Conservation (phyloP, 768 basidiomycete species). For the Collybia nuda region DNA sequence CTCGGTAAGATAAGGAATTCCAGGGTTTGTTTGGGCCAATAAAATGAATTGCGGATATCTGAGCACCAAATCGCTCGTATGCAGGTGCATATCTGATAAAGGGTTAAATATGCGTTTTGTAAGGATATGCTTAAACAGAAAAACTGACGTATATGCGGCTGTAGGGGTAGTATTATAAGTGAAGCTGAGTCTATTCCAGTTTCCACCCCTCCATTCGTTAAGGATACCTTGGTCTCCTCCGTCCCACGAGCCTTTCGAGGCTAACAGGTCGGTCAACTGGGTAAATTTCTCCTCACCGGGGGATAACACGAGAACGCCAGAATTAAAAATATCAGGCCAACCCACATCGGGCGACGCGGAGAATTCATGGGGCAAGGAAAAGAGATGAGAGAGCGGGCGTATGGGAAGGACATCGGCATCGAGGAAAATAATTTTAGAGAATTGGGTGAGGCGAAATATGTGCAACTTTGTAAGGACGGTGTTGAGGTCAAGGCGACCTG, state of each 20-base stretch:
- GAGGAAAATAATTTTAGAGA: slow-evolving; percentile 83
- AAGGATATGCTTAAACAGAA: slow-evolving; percentile 18
- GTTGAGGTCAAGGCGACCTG: slow-evolving; percentile 92
- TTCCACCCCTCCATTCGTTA: slow-evolving; percentile 86
- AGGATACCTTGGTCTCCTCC: slow-evolving; percentile 98
- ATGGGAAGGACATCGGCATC: slow-evolving; percentile 91
- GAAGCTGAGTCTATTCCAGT: slow-evolving; percentile 96
- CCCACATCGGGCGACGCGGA: slow-evolving; percentile 96
- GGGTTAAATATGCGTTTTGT: slow-evolving; percentile 18
- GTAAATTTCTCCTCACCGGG: slow-evolving; percentile 84
- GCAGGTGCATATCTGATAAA: slow-evolving; percentile 87
- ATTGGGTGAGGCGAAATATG: slow-evolving; percentile 88
- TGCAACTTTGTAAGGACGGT: slow-evolving; percentile 96
- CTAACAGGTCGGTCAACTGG: slow-evolving; percentile 67
- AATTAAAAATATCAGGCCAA: slow-evolving; percentile 99
- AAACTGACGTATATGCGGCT: slow-evolving; percentile 89
- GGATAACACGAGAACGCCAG: slow-evolving; percentile 86
- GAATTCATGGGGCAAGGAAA: slow-evolving; percentile 78
- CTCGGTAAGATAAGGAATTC: slow-evolving; percentile 70
- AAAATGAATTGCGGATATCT: slow-evolving; percentile 88
- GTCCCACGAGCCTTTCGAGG: slow-evolving; percentile 87
- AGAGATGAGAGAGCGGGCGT: slow-evolving; percentile 90
- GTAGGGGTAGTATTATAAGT: slow-evolving; percentile 98
- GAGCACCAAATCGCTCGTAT: slow-evolving; percentile 87
- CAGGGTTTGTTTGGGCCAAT: slow-evolving; percentile 98